Percentiles rank a stretch among this genome's conserved stretches.
These are phyloP conservation scores for Coprinopsis marcescibilis DNA, from an alignment of 768 basidiomycete species.

Conservation along the genomic window DNA sequence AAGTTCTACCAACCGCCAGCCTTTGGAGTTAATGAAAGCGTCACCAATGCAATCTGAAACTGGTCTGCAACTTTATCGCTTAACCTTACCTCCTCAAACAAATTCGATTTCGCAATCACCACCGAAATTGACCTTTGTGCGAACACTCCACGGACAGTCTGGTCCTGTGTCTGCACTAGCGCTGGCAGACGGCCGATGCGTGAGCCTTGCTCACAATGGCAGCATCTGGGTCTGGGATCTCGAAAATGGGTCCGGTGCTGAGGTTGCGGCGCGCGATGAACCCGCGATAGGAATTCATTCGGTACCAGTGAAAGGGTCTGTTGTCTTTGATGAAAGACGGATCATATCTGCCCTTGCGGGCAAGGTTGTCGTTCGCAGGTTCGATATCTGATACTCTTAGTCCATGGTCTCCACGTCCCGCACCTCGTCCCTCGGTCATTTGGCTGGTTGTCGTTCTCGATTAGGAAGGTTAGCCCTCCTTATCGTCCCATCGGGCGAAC, in stretches of 20 bases:
- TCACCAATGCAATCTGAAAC: conserved; percentile 34
- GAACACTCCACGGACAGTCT: conserved; percentile 63
- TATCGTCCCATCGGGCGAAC: conserved; percentile 4
- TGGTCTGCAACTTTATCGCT: conserved; percentile 68
- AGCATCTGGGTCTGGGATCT: conserved; percentile 86
- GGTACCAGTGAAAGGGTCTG: conserved; percentile 32
- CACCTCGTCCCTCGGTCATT: conserved; percentile 9
- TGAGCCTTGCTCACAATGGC: conserved; percentile 66
- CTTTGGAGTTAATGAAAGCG: conserved; percentile 11
- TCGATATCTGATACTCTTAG: conserved; percentile 42
- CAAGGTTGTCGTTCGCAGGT: conserved; percentile 46
- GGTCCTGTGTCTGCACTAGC: conserved; percentile 63
- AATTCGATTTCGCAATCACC: conserved; percentile 44
- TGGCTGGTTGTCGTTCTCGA: not conserved
- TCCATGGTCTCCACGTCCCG: conserved; percentile 4
- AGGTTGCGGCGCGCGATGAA: conserved; percentile 29
- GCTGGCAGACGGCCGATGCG: conserved; percentile 78
- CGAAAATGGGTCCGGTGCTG: conserved; percentile 49
- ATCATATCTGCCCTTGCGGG: conserved; percentile 49
- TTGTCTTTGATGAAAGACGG: conserved; percentile 70
- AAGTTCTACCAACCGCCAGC: conserved; percentile 14
- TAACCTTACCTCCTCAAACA: conserved; percentile 47
- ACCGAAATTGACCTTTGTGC: conserved; percentile 67
- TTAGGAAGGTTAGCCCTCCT: conserved; percentile 9
- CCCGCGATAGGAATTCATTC: conserved; percentile 14